Conservation (phyloP, 2,329 filamentous ascomycete genomes). For the Trichoderma harzianum region DNA sequence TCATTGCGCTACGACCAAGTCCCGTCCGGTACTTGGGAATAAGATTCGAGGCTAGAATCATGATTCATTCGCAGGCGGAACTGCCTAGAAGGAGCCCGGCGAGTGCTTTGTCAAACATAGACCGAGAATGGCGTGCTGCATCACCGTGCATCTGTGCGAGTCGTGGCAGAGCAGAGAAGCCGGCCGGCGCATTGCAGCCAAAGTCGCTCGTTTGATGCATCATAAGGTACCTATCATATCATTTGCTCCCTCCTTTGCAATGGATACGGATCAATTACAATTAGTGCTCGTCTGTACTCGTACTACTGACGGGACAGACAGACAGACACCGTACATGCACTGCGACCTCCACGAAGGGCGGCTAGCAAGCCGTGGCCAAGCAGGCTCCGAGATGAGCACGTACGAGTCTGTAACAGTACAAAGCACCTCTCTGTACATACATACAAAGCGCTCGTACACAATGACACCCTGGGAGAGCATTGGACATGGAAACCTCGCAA, state of each 20-base stretch:
- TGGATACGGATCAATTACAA: not conserved
- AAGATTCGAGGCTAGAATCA: constrained; percentile 3
- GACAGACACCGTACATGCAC: not conserved
- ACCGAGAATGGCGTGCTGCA: constrained; percentile 10
- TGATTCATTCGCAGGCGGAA: not conserved
- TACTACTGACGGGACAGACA: not conserved
- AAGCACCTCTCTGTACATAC: no score
- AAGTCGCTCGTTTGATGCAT: not conserved
- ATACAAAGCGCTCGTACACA: not conserved
- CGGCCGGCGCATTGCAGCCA: not conserved
- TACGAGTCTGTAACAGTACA: not conserved
- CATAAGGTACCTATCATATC: not conserved
- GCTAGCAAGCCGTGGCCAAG: not conserved
- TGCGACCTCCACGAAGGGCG: not conserved
- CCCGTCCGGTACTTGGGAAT: constrained; percentile 6
- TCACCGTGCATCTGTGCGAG: not conserved
- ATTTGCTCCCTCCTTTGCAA: not conserved
- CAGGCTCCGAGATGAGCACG: not conserved
- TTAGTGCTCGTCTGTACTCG: not conserved
- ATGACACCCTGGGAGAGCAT: not conserved
- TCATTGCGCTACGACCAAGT: constrained; percentile 16
- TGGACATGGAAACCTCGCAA: not conserved
- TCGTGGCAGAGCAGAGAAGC: not conserved
- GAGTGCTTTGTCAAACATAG: constrained; percentile 6
- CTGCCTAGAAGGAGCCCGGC: not conserved